Evolutionary conservation across 495 filamentous ascomycete species (phyloP).

Genomic region (Xylaria acuta): DNA sequence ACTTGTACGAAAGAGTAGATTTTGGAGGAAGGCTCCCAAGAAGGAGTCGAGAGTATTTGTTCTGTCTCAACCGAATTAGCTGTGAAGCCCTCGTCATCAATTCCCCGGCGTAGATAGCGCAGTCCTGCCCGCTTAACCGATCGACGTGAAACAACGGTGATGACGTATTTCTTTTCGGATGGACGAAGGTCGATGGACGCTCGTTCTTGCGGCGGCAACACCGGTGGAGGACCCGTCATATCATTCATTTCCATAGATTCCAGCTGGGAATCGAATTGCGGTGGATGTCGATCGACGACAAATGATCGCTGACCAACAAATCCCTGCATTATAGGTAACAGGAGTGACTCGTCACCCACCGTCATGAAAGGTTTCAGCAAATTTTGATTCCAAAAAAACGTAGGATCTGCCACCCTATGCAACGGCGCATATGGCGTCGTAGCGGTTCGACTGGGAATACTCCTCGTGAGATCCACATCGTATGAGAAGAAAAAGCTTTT

Average conservation of each 20-base stretch:
- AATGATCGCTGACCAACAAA: conserved; percentile 92
- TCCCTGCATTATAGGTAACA: conserved; percentile 89
- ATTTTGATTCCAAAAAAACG: conserved; percentile 90
- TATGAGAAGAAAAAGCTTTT: conserved; percentile 92
- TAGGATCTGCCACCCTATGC: conserved; percentile 73
- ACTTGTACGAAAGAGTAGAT: conserved; percentile 85
- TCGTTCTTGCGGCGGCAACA: conserved; percentile 29
- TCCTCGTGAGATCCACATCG: conserved; percentile 85
- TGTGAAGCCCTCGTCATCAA: conserved; percentile 84
- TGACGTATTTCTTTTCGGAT: conserved; percentile 63
- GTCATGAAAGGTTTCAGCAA: conserved; percentile 77
- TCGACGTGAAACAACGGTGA: conserved; percentile 87
- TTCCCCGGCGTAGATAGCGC: conserved; percentile 87
- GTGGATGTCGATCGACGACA: conserved; percentile 59
- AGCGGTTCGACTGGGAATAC: conserved; percentile 56
- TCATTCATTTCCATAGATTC: conserved; percentile 52
- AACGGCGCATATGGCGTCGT: conserved; percentile 59
- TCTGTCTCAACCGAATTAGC: conserved; percentile 96
- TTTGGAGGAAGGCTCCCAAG: conserved; percentile 65
- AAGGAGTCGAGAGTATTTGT: conserved; percentile 75
- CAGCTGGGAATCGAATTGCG: conserved; percentile 49
- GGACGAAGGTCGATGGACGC: conserved; percentile 40
- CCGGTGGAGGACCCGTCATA: conserved; percentile 30
- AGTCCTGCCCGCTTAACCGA: conserved; percentile 85
- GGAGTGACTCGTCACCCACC: conserved; percentile 66